Conservation (phyloP, 306 rosid genomes). For the Datisca glomerata region DNA sequence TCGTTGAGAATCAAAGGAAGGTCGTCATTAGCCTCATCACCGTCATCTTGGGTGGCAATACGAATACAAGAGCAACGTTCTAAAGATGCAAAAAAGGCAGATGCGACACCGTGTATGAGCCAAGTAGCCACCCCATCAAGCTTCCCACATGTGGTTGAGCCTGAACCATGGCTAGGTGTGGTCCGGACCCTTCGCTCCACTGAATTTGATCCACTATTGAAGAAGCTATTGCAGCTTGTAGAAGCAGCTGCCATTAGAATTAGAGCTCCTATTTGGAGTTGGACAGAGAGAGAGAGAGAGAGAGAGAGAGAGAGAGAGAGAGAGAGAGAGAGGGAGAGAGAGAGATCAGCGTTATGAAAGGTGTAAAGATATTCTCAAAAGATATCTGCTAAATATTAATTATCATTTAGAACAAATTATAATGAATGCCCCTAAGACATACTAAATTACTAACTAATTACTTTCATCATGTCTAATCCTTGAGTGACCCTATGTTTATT, state of each 20-base stretch:
- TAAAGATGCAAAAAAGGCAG: constrained; percentile 53
- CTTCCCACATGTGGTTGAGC: constrained; percentile 37
- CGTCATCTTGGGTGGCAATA: constrained; percentile 37
- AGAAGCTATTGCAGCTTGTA: constrained; percentile 27
- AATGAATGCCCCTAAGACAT: too few relatives aligned
- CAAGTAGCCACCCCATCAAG: constrained; percentile 58
- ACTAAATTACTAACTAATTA: too few relatives aligned
- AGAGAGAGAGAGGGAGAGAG: neutral
- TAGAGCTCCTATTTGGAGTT: constrained; percentile 1
- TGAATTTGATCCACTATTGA: constrained; percentile 14
- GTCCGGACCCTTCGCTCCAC: neutral
- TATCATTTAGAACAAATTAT: constrained; percentile 8
- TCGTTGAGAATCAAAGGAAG: constrained; percentile 41
- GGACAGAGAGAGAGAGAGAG: neutral
- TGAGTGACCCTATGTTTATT: too few relatives aligned
- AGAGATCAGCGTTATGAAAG: neutral
- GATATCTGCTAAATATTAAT: constrained; percentile 5
- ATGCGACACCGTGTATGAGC: constrained; percentile 47
- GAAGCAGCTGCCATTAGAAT: constrained; percentile 38
- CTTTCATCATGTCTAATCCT: too few relatives aligned
- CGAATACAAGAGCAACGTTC: constrained; percentile 60
- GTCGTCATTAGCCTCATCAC: constrained; percentile 32
- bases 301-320: constrained; percentile 4
- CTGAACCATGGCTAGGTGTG: constrained; percentile 15
- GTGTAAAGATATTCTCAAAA: neutral